Base-by-base conservation (phyloP, 2,329 filamentous ascomycete species). In the Beauveria bassiana region DNA sequence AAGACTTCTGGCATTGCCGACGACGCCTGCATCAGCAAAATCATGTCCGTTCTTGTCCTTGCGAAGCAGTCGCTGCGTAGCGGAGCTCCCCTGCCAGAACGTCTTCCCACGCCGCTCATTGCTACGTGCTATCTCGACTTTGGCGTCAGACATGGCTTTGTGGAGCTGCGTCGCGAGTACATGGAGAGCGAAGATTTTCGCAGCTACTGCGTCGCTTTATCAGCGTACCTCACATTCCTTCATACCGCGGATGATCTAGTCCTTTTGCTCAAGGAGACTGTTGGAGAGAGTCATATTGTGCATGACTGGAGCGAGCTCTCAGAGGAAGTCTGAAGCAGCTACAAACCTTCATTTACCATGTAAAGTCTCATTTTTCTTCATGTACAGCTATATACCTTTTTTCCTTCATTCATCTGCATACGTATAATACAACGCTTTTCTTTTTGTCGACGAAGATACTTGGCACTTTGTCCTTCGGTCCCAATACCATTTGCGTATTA, bases 31-130 rank as follows among this genome's bases (percentile, higher is more conserved):
- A 76, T 82, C 10, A 78, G 76, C 3, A 79, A 81, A 31, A 64
- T 80, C 56, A 83, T 82, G 80, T 77, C 78, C 1, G 78, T 81
- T 2, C 66, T 82, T 1, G 71, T 70, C 1, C 73, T 81, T 3
- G 67, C 79, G 7, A 78, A 80, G 54, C 78, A 81, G 55, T 70
- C 78, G 2, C 66, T 83, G 16, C 74, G 76, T 22, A 81, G 78
- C 0, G 79, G 78, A 0, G 74, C 75, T n/a, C 72, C 80, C 0
- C 65, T 81, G 0, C 80, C 80, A 0, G 77, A 79, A 57, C 70
- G 79, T 3, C 64, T 82, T 0, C 80, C 80, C 0, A 75, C 77
- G 1, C 80, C 80, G 2, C 65, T 82, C 24, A 66, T 80, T 1
- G 70, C 73, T 3, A 72, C 73, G 3, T 70, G 69, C 16, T 68